Base-by-base conservation (phyloP, 176 grass and related monocot species). In the Tillandsia leiboldiana region DNA sequence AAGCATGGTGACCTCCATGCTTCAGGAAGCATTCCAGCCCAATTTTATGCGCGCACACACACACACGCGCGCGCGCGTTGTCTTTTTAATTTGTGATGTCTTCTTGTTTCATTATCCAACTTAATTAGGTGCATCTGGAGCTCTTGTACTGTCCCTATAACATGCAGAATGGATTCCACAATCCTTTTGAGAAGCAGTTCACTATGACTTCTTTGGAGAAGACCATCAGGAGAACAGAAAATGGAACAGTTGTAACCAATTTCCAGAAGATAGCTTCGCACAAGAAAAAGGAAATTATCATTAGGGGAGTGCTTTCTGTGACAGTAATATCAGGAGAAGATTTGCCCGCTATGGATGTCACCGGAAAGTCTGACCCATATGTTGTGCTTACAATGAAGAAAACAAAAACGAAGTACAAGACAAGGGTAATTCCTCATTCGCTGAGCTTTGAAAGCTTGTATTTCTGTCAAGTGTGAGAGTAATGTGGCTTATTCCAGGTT, bases 121-220 rank as follows among this genome's bases (percentile, higher is more conserved):
- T 29, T 57, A 64, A 77, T 76, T 69, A 99, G 94, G 94, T 90
- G 70, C 94, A 93, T 67, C 74, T 99, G 82, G 94, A 99, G 72
- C 79, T 99, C 59, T 73, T 99, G 2, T 99, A 93, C 76, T 85
- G 67, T 51, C 94, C 94, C 53, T 93, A 72, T 58, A 66, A 84
- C 84, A 85, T 71, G 79, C 79, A 86, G 66, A 79, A 81, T 72
- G 89, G 90, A 66, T 9, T 88, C 57, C 76, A 82, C 48, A 93
- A 97, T 81, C 94, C 94, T 73, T 97, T 97, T 68, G 67, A 13
- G 11, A 73, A 83, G 72, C 79, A 92, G 49, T 90, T 86, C 67
- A 83, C 84, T 0, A 90, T 92, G 94, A 97, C 94, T 78, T 97
- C 89, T 8, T 75, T 97, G 67, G 94, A 97, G 75, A 90, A 84